phyloP scores from a whole-genome alignment of 2,329 filamentous ascomycete species.

The Cladorrhinum sp. region DNA sequence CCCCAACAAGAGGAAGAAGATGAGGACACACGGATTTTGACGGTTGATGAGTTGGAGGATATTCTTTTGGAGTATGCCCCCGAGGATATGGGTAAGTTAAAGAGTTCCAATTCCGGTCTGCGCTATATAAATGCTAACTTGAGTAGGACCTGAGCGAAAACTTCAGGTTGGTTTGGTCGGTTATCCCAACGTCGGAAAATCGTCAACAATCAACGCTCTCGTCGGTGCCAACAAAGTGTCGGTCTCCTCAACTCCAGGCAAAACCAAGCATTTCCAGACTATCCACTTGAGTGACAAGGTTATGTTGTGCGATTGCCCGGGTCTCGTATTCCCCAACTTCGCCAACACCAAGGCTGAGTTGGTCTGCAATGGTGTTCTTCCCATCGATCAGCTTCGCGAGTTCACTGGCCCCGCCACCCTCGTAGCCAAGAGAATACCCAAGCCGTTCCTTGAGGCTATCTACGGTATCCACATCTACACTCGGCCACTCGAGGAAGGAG shows the following conservation, averaged over 20 bases:
- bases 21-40: constrained; percentile 74
- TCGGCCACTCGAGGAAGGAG: constrained; percentile 83
- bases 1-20: constrained; percentile 40
- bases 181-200: constrained; percentile 99
- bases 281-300: constrained; percentile 89
- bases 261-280: constrained; percentile 99
- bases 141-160: constrained; percentile 55
- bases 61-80: constrained; percentile 76
- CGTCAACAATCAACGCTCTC: constrained; percentile 98
- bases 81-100: constrained; percentile 46
- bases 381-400: constrained; percentile 94
- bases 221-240: constrained; percentile 98
- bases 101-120: neutral
- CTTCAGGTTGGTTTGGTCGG: constrained; percentile 91
- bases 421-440: constrained; percentile 80
- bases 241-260: constrained; percentile 93
- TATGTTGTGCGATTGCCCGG: constrained; percentile 93
- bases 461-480: constrained; percentile 89
- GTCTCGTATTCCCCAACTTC: constrained; percentile 98
- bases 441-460: constrained; percentile 82
- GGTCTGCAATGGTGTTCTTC: constrained; percentile 89
- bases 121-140: constrained; percentile 17
- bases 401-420: constrained; percentile 83
- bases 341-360: constrained; percentile 94
- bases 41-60: constrained; percentile 86